Evolutionary conservation across 2,329 filamentous ascomycete species (phyloP).

Genomic region (Diatrype stigma): DNA sequence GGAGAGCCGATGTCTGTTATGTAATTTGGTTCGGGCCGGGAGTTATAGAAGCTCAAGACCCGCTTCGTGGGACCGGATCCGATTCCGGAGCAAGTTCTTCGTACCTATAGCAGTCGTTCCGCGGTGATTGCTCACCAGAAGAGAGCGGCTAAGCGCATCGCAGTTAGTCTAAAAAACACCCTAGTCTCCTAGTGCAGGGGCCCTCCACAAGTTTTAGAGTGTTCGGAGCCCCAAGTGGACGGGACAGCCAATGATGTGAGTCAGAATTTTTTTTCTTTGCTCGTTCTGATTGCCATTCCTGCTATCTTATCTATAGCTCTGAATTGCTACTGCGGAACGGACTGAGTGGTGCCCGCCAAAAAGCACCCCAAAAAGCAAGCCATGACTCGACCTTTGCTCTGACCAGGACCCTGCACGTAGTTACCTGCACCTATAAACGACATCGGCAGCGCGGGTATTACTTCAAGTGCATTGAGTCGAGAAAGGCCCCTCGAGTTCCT

Average conservation of each 20-base stretch:
- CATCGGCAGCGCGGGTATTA: too few species aligned
- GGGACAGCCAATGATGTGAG: too few species aligned
- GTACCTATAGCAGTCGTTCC: neutral
- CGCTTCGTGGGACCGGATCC: neutral
- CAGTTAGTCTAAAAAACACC: neutral
- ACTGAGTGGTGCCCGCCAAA: neutral
- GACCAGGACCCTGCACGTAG: neutral
- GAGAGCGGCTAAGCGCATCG: neutral
- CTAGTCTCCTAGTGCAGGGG: neutral
- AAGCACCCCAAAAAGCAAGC: neutral
- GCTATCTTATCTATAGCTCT: neutral
- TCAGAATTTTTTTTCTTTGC: too few species aligned
- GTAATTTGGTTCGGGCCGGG: too few species aligned
- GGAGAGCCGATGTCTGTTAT: too few species aligned
- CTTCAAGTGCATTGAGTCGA: too few species aligned
- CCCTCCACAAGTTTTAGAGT: too few species aligned
- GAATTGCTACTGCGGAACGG: neutral
- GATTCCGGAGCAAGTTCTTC: neutral
- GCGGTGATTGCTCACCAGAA: neutral
- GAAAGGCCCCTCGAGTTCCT: conserved; percentile 5
- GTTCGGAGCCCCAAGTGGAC: too few species aligned
- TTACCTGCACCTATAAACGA: too few species aligned
- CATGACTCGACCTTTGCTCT: neutral
- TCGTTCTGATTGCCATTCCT: neutral
- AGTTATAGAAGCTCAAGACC: too few species aligned